These are phyloP conservation scores for Trypanosoma rangeli DNA, from an alignment of 208 protist species.

Conservation along the genomic window DNA sequence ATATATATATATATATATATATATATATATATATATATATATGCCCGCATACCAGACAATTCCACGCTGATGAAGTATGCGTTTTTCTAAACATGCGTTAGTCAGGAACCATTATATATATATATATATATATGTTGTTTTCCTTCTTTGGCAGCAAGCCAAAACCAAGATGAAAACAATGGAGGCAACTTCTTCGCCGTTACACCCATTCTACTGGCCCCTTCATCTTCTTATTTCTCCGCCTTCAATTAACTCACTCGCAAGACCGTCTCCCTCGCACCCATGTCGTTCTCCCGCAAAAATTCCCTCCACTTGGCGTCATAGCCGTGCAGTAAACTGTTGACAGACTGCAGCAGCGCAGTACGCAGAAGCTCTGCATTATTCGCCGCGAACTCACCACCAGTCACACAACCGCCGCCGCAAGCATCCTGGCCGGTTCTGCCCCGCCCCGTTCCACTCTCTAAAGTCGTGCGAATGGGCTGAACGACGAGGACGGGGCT, in stretches of 20 bases:
- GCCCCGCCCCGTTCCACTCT: too few relatives aligned
- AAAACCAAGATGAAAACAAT: too few relatives aligned
- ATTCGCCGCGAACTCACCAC: conserved; percentile 4
- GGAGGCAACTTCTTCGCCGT: background rate
- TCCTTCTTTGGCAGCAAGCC: background rate
- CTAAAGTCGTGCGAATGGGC: conserved; percentile 12
- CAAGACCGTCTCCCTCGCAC: background rate
- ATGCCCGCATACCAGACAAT: conserved; percentile 2
- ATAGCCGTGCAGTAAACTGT: conserved; percentile 16
- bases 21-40: conserved; percentile 25
- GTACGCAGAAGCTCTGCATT: background rate
- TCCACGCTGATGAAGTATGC: too few relatives aligned
- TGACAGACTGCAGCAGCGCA: conserved; percentile 6
- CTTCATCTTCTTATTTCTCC: background rate
- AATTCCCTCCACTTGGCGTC: conserved; percentile 24
- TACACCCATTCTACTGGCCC: background rate
- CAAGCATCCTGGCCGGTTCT: background rate
- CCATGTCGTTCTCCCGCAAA: conserved; percentile 10
- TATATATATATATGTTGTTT: background rate
- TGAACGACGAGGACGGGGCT: conserved; percentile 19
- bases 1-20: background rate
- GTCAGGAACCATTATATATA: too few relatives aligned
- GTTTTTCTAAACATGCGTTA: too few relatives aligned
- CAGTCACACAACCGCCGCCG: background rate
- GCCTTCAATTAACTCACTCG: background rate